Percentiles rank a stretch among this genome's conserved stretches.
These are phyloP conservation scores for Echites panduratus DNA, from an alignment of 257 asterid species.

Conservation along the genomic window DNA sequence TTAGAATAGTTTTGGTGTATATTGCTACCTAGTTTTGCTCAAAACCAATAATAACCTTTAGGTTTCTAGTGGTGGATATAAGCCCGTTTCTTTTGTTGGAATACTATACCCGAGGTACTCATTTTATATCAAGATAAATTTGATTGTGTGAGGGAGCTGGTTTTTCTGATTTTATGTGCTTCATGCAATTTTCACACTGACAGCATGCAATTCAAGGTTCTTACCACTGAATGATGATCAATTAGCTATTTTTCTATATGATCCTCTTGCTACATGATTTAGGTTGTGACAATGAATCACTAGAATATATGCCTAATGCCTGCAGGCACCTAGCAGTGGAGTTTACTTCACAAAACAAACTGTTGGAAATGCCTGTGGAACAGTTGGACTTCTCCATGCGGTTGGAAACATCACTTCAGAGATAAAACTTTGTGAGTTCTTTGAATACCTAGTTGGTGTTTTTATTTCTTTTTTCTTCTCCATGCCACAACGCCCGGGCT, in stretches of 20 bases:
- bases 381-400: slow-evolving; percentile 96
- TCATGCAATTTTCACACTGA: not conserved
- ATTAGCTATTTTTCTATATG: not conserved
- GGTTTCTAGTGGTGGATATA: not conserved
- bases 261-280: not conserved
- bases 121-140: not conserved
- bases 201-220: not conserved
- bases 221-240: not conserved
- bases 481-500: not conserved
- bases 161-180: not conserved
- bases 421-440: slow-evolving; percentile 73
- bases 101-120: not conserved
- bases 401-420: slow-evolving; percentile 80
- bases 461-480: not conserved
- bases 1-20: not conserved
- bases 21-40: not conserved
- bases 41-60: not conserved
- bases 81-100: not conserved
- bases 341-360: slow-evolving; percentile 94
- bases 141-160: not conserved
- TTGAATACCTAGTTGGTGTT: not conserved
- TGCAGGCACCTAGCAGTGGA: slow-evolving; percentile 54
- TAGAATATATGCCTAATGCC: slow-evolving; percentile 24
- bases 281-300: not conserved
- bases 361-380: slow-evolving; percentile 98